phyloP scores from a whole-genome alignment of 805 yeast genomes.

The Candida pini region DNA sequence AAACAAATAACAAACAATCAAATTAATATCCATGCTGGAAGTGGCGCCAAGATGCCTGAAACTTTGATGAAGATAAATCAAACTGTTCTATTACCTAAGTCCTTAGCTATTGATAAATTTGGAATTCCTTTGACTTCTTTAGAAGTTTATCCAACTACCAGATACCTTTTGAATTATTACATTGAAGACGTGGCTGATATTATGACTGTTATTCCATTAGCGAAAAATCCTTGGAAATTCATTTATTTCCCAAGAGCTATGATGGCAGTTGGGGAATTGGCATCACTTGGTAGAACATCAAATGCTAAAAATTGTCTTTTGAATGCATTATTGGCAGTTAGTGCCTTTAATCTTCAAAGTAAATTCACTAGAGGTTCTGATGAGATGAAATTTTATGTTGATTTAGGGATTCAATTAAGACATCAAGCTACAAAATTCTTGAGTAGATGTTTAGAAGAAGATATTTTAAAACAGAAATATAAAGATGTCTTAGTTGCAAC shows the following conservation, averaged over 20 bases:
- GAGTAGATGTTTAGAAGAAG: conserved; percentile 49
- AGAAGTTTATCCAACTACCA: conserved; percentile 61
- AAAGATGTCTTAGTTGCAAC: conserved; percentile 81
- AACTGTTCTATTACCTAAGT: conserved; percentile 38
- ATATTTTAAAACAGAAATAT: conserved; percentile 57
- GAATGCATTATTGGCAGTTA: conserved; percentile 74
- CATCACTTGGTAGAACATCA: conserved; percentile 67
- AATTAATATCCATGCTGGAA: conserved; percentile 28
- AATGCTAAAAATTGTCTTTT: conserved; percentile 71
- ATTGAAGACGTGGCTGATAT: conserved; percentile 70
- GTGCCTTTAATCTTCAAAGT: conserved; percentile 75
- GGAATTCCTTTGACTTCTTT: conserved; percentile 58
- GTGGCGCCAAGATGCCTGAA: conserved; percentile 42
- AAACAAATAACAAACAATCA: conserved; percentile 24
- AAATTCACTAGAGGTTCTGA: conserved; percentile 62
- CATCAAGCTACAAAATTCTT: conserved; percentile 70
- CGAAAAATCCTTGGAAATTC: conserved; percentile 83
- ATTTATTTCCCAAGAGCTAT: conserved; percentile 82
- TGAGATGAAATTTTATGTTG: conserved; percentile 63
- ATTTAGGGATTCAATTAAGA: conserved; percentile 68
- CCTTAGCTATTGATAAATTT: conserved; percentile 33
- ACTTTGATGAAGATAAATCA: conserved; percentile 46
- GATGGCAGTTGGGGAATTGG: conserved; percentile 75
- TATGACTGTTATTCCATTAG: conserved; percentile 58
- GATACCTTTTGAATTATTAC: conserved; percentile 69